These are phyloP conservation scores for Melanomma pulvis-pyrius DNA, from an alignment of 495 filamentous ascomycete species.

Conservation along the genomic window DNA sequence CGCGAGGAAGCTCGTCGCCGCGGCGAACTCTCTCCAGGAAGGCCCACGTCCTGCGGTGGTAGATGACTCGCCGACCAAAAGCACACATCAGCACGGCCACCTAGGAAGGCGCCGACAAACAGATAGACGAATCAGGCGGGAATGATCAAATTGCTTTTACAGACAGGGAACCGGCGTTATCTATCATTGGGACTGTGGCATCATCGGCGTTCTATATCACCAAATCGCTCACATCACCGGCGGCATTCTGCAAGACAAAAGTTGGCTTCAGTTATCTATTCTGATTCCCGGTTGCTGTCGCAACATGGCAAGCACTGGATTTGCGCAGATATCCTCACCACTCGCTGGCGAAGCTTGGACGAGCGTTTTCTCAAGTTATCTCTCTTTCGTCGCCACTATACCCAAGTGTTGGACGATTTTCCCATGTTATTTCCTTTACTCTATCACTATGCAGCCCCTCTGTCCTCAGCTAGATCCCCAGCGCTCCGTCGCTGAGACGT, in stretches of 20 bases:
- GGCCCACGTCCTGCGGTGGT: constrained; percentile 27
- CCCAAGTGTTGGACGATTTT: constrained; percentile 35
- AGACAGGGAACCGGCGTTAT: constrained; percentile 4
- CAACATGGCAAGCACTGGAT: background rate
- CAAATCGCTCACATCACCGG: background rate
- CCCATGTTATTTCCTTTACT: constrained; percentile 3
- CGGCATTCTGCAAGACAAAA: constrained; percentile 5
- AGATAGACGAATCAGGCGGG: constrained; percentile 3
- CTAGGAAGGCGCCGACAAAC: background rate
- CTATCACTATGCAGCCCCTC: background rate
- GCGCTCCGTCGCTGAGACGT: constrained; percentile 17
- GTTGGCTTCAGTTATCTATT: background rate
- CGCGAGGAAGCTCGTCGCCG: constrained; percentile 41
- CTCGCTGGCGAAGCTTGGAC: background rate
- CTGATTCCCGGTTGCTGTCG: background rate
- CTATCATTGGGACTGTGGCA: constrained; percentile 3
- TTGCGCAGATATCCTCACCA: background rate
- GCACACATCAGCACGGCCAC: background rate
- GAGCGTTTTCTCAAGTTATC: background rate
- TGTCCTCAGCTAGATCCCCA: constrained; percentile 14
- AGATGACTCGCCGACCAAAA: constrained; percentile 25
- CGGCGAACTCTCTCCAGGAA: constrained; percentile 56
- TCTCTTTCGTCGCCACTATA: constrained; percentile 25
- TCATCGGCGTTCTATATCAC: constrained; percentile 32
- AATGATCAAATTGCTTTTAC: constrained; percentile 16